Percentiles rank a stretch among this genome's conserved stretches.
These are phyloP conservation scores for Magnaporthiopsis poae DNA, from an alignment of 2,329 filamentous ascomycete genomes.

Conservation along the genomic window DNA sequence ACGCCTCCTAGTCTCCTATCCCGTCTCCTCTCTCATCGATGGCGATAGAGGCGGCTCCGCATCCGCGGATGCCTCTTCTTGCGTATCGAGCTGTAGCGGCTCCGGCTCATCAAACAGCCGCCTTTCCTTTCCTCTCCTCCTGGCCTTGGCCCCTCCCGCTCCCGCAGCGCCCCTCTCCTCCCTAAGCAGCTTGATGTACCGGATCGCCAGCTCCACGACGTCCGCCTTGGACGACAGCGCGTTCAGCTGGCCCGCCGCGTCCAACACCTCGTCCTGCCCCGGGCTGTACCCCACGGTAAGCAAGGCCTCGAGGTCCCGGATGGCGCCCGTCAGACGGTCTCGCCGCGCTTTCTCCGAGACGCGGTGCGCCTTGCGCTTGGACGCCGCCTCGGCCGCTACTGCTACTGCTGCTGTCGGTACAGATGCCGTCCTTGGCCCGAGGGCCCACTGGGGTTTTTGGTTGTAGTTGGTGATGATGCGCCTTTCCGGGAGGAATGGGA, in stretches of 20 bases:
- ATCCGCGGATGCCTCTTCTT: too few species aligned
- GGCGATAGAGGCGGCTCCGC: too few species aligned
- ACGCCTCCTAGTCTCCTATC: too few species aligned
- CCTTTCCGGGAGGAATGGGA: too few species aligned
- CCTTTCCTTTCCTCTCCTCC: too few species aligned
- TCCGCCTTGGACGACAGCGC: constrained; percentile 15
- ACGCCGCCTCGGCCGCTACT: constrained; percentile 10
- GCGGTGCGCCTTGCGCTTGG: constrained; percentile 18
- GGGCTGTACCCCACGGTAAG: constrained; percentile 11
- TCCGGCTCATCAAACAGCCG: too few species aligned
- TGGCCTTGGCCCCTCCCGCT: too few species aligned
- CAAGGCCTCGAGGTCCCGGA: constrained; percentile 19
- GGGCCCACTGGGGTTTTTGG: too few species aligned
- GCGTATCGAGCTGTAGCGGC: too few species aligned
- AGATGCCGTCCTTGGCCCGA: background rate
- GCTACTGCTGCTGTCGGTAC: background rate
- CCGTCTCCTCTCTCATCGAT: too few species aligned
- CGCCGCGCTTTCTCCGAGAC: constrained; percentile 19
- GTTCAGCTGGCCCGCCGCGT: background rate
- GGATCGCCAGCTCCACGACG: constrained; percentile 18
- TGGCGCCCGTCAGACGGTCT: constrained; percentile 17
- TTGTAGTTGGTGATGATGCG: too few species aligned
- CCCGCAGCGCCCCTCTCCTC: background rate
- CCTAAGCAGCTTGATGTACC: constrained; percentile 17
- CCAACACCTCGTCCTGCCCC: background rate